Evolutionary conservation across 2,329 filamentous ascomycete species (phyloP), one percentile per base, ranked within the genome.

Genomic region (Fusarium sulawesiense): DNA sequence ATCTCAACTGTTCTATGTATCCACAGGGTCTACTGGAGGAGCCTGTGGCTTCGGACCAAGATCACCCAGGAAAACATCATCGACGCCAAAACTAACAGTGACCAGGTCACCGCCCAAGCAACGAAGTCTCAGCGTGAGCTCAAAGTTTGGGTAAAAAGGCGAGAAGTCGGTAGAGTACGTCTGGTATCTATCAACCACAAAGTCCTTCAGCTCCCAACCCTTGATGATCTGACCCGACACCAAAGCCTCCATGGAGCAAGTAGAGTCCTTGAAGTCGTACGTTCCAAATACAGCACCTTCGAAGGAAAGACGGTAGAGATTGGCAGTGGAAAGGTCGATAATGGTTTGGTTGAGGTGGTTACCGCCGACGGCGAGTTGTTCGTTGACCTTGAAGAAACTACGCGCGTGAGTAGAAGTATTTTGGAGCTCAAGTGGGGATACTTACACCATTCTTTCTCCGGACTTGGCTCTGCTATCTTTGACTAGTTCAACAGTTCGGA

Each of bases 341-440:
- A 64, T 13, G 8, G 50, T 64, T 14, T 64, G 59, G 21, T 64
- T 64, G 10, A 64, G 7, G 1, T 32, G 12, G 1, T 64, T 57
- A 2, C 48, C 60, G 2, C 60, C 58, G 13, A 34, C 2, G 4
- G 57, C 57, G 4, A 13, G 14, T 7, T 8, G 21, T 5, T 56
- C 11, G 21, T 16, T 16, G 0, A 44, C 23, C 6, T 34, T 14
- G 18, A 56, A 63, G 13, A 30, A 10, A 1, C 59, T 63, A 20
- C 6, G 5, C 4, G 16, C 1, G 6, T 25, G 11, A 21, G 6
- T 7, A 7, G 25, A 25, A 25, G 7, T 25, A 8, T 7, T 25
- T 25, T 9, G 25, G 25, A 21, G 25, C 7, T 25, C 7, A 7
- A 8, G 7, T 25, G 7, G 25, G 25, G 25, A 8, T 25, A 25